Conservation (phyloP, 2,329 filamentous ascomycete genomes). For the Diaporthe sp. region DNA sequence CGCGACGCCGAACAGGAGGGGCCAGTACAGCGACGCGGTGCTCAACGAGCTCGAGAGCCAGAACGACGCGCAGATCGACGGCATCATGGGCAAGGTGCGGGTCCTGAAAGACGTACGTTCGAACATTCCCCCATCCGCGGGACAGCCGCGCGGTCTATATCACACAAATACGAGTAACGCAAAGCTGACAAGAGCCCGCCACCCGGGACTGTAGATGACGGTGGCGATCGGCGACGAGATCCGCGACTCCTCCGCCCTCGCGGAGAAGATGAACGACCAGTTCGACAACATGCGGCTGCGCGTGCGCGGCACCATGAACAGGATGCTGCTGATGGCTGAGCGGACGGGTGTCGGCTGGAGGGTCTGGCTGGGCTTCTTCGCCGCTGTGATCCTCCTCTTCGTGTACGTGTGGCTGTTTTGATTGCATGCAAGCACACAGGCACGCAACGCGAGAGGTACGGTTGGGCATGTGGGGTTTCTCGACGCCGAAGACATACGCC, state of each 20-base stretch:
- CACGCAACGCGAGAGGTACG: neutral
- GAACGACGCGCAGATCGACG: conserved; percentile 90
- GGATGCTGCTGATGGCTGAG: conserved; percentile 97
- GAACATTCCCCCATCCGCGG: neutral
- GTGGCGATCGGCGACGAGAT: conserved; percentile 96
- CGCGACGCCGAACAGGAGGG: conserved; percentile 82
- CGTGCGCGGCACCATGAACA: conserved; percentile 92
- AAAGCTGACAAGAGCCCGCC: conserved; percentile 18
- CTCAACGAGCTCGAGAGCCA: conserved; percentile 95
- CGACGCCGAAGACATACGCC: neutral
- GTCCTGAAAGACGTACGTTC: conserved; percentile 86
- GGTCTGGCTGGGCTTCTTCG: conserved; percentile 92
- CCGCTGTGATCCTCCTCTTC: conserved; percentile 85
- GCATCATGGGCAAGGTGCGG: conserved; percentile 91
- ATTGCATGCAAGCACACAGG: conserved; percentile 44
- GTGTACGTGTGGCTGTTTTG: conserved; percentile 93
- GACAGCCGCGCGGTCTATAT: no score
- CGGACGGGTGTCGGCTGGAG: conserved; percentile 95
- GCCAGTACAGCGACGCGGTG: conserved; percentile 93
- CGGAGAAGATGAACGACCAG: conserved; percentile 95
- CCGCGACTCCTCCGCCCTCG: conserved; percentile 86
- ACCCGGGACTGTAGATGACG: conserved; percentile 74
- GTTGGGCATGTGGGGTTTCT: neutral
- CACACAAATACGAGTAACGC: neutral
- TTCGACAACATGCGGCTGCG: conserved; percentile 89